Evolutionary conservation across 139 green algal genomes (phyloP).

Genomic region (Tetradesmus lagerheimii): DNA sequence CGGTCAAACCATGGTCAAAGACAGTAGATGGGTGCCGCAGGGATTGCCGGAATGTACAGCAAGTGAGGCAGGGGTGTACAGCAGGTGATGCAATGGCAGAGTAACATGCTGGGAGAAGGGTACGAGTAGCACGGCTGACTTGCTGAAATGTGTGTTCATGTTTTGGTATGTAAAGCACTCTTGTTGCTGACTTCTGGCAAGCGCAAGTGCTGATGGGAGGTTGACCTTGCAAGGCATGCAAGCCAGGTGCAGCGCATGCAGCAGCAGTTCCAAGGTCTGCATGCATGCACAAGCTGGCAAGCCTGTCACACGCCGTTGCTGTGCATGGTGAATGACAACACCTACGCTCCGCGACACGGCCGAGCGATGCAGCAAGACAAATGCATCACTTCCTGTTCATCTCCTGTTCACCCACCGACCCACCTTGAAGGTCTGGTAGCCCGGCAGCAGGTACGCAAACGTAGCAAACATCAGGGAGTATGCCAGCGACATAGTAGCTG

Average conservation of each 20-base stretch:
- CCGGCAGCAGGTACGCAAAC: constrained; percentile 29
- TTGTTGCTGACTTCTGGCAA: neutral
- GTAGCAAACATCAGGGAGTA: constrained; percentile 19
- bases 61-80: neutral
- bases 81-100: neutral
- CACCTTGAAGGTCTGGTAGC: constrained; percentile 34
- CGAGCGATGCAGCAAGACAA: neutral
- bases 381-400: neutral
- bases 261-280: neutral
- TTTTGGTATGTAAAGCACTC: neutral
- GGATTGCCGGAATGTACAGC: too few relatives aligned
- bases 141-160: too few relatives aligned
- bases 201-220: too few relatives aligned
- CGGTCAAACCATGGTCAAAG: too few relatives aligned
- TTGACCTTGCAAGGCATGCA: neutral
- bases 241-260: neutral
- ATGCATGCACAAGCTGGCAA: neutral
- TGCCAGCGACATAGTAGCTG: constrained; percentile 14
- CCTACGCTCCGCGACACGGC: neutral
- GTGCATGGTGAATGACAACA: neutral
- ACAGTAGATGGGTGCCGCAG: too few relatives aligned
- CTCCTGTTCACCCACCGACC: neutral
- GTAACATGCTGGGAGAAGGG: neutral
- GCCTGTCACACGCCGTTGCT: neutral
- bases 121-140: neutral